Percentiles rank a stretch among this genome's conserved stretches.
Evolutionary conservation across 768 basidiomycete genomes (phyloP).

Genomic region (Boletus speciosus): DNA sequence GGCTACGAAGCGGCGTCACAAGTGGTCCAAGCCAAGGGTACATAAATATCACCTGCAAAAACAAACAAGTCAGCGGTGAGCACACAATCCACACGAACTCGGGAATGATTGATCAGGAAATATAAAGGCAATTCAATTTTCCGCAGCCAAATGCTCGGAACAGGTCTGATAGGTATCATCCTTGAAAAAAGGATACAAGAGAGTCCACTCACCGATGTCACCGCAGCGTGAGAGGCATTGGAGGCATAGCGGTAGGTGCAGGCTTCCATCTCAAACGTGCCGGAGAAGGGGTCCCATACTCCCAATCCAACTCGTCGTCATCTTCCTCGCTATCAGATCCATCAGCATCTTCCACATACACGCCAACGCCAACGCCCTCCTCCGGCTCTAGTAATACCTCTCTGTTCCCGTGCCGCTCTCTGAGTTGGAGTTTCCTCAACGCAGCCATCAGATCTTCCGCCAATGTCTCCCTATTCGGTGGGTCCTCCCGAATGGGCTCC

Average conservation of each 20-base stretch:
- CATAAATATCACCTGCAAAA: conserved; percentile 5
- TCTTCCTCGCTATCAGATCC: conserved; percentile 28
- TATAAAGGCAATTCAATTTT: conserved; percentile 63
- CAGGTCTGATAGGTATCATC: conserved; percentile 81
- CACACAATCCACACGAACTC: not conserved
- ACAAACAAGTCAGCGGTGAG: conserved; percentile 4
- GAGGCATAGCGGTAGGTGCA: conserved; percentile 55
- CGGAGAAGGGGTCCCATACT: conserved; percentile 49
- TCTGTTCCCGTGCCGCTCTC: conserved; percentile 36
- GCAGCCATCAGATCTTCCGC: conserved; percentile 87
- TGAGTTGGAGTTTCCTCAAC: conserved; percentile 62
- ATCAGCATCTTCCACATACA: conserved; percentile 77
- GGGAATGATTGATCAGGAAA: conserved; percentile 25
- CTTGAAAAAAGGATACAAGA: conserved; percentile 17
- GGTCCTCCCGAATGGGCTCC: conserved; percentile 89
- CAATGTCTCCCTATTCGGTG: conserved; percentile 78
- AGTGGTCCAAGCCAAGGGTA: not conserved
- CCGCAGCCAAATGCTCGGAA: conserved; percentile 62
- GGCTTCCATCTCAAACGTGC: conserved; percentile 50
- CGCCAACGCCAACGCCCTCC: conserved; percentile 69
- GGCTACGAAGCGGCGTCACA: not conserved
- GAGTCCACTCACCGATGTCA: conserved; percentile 26
- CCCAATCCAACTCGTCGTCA: conserved; percentile 48
- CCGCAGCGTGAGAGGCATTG: conserved; percentile 32
- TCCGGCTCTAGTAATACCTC: conserved; percentile 67